Evolutionary conservation across 139 green algal species (phyloP), one percentile per base, ranked within the genome.

Genomic region (Auxenochlorella pyrenoidosa): DNA sequence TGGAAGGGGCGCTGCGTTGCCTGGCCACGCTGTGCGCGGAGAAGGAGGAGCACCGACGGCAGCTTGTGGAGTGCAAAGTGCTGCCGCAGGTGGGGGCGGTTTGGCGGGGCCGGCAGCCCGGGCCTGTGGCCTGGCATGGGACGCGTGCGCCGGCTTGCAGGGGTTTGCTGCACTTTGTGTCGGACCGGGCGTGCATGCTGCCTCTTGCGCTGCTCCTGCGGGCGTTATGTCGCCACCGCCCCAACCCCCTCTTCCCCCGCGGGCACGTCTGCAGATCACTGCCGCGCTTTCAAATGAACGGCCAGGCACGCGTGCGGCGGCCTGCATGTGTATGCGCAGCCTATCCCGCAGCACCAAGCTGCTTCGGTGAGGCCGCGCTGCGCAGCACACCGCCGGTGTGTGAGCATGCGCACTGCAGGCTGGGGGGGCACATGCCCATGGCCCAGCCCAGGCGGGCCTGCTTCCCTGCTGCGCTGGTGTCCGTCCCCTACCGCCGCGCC

Each of bases 291-390:
- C 91, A 34, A 86, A 95, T 76, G 41, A 75, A 8, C 21, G 32
- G 0, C 24, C 36, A 5, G 70, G 32, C 89, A 82, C 22, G 86
- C 40, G 78, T n/a, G 90, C 85, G 1, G 96, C 94, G 22, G 96
- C 95, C 0, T 97, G 95, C 79, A 44, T 88, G 26, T 97, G 93
- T 77, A 86, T 98, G 68, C 89, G 90, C 26, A 96, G 92, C 65
- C 91, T 98, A 70, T 95, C 90, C 15, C 90, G 95, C 47, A 95
- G 89, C 80, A 93, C 95, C 12, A 90, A 91, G 88, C 76, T 90
- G 32, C 87, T 90, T 2, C 44, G 87, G 84, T 87, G 70, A n/a
- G 51, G 8, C 13, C 1, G 24, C 12, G 66, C 32, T 8, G 68
- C 34, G 24, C 24, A 28, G 60, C 60, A 32, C 16, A 26, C 60